Evolutionary conservation across 768 basidiomycete genomes (phyloP).

Genomic region (Piloderma croceum): DNA sequence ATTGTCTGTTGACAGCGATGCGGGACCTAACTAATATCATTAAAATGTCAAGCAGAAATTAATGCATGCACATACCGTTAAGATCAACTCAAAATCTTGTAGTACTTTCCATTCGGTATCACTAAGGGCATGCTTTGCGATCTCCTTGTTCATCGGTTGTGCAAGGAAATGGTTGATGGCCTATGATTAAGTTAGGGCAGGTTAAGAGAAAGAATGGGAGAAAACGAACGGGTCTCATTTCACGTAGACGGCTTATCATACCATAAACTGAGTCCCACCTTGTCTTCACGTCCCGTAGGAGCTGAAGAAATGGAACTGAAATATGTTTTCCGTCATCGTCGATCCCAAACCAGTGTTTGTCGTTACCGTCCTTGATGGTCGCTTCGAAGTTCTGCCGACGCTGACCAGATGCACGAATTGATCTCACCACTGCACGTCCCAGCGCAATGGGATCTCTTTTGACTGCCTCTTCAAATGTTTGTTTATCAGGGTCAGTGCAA

Average conservation of each 20-base stretch:
- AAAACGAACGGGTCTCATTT: constrained; percentile 10
- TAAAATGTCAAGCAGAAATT: neutral
- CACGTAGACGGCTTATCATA: constrained; percentile 12
- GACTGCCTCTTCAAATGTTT: no score
- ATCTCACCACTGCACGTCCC: constrained; percentile 8
- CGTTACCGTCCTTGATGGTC: constrained; percentile 10
- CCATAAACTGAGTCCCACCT: constrained; percentile 11
- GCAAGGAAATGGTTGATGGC: constrained; percentile 7
- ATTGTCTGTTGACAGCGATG: constrained; percentile 15
- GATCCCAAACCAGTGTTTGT: neutral
- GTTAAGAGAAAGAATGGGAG: neutral
- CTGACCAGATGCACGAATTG: constrained; percentile 14
- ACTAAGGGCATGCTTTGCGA: constrained; percentile 4
- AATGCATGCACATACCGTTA: constrained; percentile 2
- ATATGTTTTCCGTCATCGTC: neutral
- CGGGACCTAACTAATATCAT: constrained; percentile 4
- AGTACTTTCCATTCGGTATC: constrained; percentile 12
- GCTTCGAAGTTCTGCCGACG: constrained; percentile 9
- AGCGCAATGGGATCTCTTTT: constrained; percentile 9
- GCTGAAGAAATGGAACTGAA: neutral
- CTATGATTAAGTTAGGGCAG: constrained; percentile 5
- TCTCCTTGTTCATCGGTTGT: no score
- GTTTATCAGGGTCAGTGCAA: no score
- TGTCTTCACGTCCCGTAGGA: constrained; percentile 13
- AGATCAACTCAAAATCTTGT: constrained; percentile 14